Conservation (phyloP, 768 basidiomycete genomes). For the Punctularia strigosozonata region DNA sequence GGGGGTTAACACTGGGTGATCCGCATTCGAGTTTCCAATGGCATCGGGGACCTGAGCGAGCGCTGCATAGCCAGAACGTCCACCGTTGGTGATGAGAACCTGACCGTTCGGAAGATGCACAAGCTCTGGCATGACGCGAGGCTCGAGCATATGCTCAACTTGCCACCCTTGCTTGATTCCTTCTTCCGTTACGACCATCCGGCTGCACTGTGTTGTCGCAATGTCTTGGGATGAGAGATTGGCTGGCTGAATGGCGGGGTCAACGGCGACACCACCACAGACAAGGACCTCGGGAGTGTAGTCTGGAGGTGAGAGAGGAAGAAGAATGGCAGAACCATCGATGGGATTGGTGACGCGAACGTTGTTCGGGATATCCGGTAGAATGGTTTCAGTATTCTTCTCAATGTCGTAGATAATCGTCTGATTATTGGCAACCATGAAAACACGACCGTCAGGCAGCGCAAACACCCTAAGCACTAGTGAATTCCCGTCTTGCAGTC, state of each 20-base stretch:
- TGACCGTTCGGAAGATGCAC: slow-evolving; percentile 23
- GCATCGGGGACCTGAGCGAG: slow-evolving; percentile 11
- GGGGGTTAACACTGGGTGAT: slow-evolving; percentile 22
- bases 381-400: slow-evolving; percentile 19
- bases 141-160: slow-evolving; percentile 20
- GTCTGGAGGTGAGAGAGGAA: slow-evolving; percentile 18
- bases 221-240: slow-evolving; percentile 14
- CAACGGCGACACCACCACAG: slow-evolving; percentile 18
- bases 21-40: slow-evolving; percentile 18
- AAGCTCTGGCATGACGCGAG: slow-evolving; percentile 22
- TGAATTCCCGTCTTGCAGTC: too few relatives aligned
- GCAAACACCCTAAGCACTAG: slow-evolving; percentile 7
- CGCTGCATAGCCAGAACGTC: slow-evolving; percentile 24
- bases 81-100: slow-evolving; percentile 28
- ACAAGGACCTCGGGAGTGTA: slow-evolving; percentile 17
- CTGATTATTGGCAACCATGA: slow-evolving; percentile 24
- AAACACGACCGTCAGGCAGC: slow-evolving; percentile 18
- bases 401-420: slow-evolving; percentile 24
- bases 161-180: slow-evolving; percentile 19
- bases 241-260: slow-evolving; percentile 8
- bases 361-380: slow-evolving; percentile 25
- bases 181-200: slow-evolving; percentile 20
- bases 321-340: slow-evolving; percentile 16
- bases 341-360: slow-evolving; percentile 22
- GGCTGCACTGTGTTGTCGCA: slow-evolving; percentile 22